Conservation (phyloP, 306 rosid species). For the Mucuna pruriens region DNA sequence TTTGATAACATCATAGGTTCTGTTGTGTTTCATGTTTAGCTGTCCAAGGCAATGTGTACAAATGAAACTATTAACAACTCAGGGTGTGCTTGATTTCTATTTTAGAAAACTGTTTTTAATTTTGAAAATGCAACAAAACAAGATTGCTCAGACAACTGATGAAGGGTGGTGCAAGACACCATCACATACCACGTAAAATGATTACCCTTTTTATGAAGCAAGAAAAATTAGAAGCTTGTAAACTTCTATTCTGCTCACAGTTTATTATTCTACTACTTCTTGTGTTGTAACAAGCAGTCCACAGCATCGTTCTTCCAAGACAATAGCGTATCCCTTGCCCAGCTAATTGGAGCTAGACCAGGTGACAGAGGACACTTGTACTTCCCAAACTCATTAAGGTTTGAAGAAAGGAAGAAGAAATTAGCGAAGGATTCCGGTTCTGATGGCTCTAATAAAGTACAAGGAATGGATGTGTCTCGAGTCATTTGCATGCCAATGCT, state of each 20-base stretch:
- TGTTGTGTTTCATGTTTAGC: background rate
- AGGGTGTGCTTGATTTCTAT: too few relatives aligned
- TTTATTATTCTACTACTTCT: slow-evolving; percentile 19
- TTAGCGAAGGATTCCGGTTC: slow-evolving; percentile 37
- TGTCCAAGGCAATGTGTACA: background rate
- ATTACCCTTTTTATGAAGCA: background rate
- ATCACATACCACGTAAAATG: slow-evolving; percentile 4
- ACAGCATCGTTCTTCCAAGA: slow-evolving; percentile 85
- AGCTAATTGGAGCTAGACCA: slow-evolving; percentile 65
- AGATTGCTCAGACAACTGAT: too few relatives aligned
- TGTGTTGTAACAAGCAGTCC: slow-evolving; percentile 57
- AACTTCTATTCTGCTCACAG: slow-evolving; percentile 3
- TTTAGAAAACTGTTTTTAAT: too few relatives aligned
- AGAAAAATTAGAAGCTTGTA: slow-evolving; percentile 18
- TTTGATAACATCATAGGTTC: background rate
- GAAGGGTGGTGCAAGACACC: too few relatives aligned
- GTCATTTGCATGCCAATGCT: slow-evolving; percentile 61
- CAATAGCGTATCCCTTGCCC: slow-evolving; percentile 73
- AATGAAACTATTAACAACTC: background rate
- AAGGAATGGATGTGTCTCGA: slow-evolving; percentile 42
- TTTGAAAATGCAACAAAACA: too few relatives aligned
- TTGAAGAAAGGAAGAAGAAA: slow-evolving; percentile 47
- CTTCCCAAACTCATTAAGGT: slow-evolving; percentile 42
- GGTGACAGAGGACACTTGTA: slow-evolving; percentile 55
- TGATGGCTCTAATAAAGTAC: slow-evolving; percentile 36